Conservation (phyloP, 176 grass and related monocot species). For the Tuctoria greenei region DNA sequence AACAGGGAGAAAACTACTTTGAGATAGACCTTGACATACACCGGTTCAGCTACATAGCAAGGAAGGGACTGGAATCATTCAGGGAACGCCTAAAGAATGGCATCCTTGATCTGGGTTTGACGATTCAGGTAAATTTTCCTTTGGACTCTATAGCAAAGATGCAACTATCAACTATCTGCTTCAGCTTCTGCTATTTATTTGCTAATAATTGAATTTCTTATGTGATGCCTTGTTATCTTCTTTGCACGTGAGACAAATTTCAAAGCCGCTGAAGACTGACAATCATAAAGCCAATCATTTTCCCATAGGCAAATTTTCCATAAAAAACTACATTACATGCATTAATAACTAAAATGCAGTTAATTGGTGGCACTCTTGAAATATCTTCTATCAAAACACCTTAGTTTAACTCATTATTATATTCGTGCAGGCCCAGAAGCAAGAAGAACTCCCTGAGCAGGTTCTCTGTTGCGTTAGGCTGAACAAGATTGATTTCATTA, state of each 20-base stretch:
- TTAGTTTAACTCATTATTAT: neutral
- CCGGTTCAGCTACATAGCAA: constrained; percentile 96
- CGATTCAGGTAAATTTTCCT: constrained; percentile 66
- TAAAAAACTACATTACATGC: neutral
- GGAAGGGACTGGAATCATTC: constrained; percentile 93
- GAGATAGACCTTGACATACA: constrained; percentile 97
- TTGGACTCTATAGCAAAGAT: neutral
- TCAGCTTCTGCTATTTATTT: constrained; percentile 21
- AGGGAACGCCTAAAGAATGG: constrained; percentile 76
- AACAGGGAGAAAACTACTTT: constrained; percentile 89
- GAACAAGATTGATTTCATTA: constrained; percentile 86
- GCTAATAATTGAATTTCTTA: neutral
- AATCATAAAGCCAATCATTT: neutral
- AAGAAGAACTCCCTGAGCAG: constrained; percentile 91
- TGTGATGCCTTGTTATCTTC: neutral
- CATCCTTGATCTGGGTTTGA: constrained; percentile 89
- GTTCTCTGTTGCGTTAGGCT: constrained; percentile 85
- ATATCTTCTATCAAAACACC: neutral
- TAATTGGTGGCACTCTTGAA: neutral
- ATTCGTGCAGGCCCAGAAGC: constrained; percentile 72
- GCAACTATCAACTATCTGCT: neutral
- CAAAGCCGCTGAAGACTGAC: neutral
- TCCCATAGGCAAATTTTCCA: neutral
- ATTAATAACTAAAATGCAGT: constrained; percentile 16
- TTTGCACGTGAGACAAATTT: neutral